A percentile compares a stretch with the other conserved stretches of the same genome.
Evolutionary conservation across 495 filamentous ascomycete species (phyloP).

Genomic region (Penicillium maclennaniae): DNA sequence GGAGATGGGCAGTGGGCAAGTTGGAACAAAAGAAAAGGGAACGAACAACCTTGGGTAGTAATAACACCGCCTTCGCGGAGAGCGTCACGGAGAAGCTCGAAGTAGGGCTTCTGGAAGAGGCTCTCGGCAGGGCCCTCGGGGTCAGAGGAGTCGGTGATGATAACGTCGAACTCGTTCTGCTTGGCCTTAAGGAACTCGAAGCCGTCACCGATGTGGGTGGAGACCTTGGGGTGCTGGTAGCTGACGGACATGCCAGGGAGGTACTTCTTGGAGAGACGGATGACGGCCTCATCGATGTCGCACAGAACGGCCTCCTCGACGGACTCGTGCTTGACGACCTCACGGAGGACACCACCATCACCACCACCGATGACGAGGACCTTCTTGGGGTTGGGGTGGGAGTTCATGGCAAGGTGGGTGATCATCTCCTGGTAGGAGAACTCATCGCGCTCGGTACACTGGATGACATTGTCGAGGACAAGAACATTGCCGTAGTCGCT

Average conservation of each 20-base stretch:
- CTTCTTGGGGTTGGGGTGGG: conserved; percentile 95
- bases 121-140: conserved; percentile 94
- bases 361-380: conserved; percentile 97
- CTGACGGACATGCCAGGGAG: conserved; percentile 91
- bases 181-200: conserved; percentile 94
- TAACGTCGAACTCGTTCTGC: conserved; percentile 96
- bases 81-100: conserved; percentile 82
- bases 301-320: conserved; percentile 92
- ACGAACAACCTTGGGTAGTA: conserved; percentile 99
- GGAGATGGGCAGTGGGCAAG: conserved; percentile 8
- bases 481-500: conserved; percentile 94
- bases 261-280: conserved; percentile 97
- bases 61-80: conserved; percentile 95
- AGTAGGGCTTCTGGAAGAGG: conserved; percentile 98
- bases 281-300: conserved; percentile 99
- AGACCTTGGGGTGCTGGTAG: conserved; percentile 89
- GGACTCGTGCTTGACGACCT: conserved; percentile 96
- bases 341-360: conserved; percentile 93
- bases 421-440: conserved; percentile 99
- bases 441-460: conserved; percentile 97
- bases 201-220: conserved; percentile 88
- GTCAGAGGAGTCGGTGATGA: conserved; percentile 98
- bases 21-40: conserved; percentile 55
- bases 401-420: conserved; percentile 96
- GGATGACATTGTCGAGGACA: conserved; percentile 98